phyloP scores from a whole-genome alignment of 2,329 filamentous ascomycete species.

The Xylariaceae sp. region DNA sequence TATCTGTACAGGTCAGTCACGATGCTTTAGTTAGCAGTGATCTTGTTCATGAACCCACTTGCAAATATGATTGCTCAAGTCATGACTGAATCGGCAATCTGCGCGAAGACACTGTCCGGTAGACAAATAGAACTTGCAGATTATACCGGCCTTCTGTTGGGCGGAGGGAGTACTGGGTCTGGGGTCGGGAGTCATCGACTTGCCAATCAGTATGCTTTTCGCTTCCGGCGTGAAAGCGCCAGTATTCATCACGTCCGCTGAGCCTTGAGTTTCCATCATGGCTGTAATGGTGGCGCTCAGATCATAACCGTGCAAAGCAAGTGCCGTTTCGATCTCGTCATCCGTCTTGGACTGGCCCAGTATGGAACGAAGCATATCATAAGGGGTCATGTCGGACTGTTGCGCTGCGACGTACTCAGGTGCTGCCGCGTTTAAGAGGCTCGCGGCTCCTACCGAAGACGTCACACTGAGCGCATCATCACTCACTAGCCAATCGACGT shows the following conservation, averaged over 20 bases:
- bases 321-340: constrained; percentile 89
- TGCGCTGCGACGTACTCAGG: constrained; percentile 71
- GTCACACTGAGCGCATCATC: constrained; percentile 79
- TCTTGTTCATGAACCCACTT: constrained; percentile 78
- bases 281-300: constrained; percentile 86
- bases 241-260: constrained; percentile 43
- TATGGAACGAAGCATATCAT: constrained; percentile 95
- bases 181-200: constrained; percentile 76
- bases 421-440: constrained; percentile 72
- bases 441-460: constrained; percentile 67
- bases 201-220: constrained; percentile 78
- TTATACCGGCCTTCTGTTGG: constrained; percentile 78
- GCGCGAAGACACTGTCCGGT: constrained; percentile 93
- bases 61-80: constrained; percentile 93
- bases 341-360: constrained; percentile 85
- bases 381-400: constrained; percentile 90
- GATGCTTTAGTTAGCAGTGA: constrained; percentile 42
- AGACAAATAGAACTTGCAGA: constrained; percentile 96
- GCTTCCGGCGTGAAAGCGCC: constrained; percentile 50
- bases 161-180: constrained; percentile 74
- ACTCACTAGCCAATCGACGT: constrained; percentile 95
- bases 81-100: constrained; percentile 96
- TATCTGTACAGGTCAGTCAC: constrained; percentile 56
- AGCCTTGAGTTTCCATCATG: constrained; percentile 72
- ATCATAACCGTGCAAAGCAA: constrained; percentile 88